A percentile compares a stretch with the other conserved stretches of the same genome.
phyloP scores from a whole-genome alignment of 495 filamentous ascomycete species.

The Pyronema omphalodes region DNA sequence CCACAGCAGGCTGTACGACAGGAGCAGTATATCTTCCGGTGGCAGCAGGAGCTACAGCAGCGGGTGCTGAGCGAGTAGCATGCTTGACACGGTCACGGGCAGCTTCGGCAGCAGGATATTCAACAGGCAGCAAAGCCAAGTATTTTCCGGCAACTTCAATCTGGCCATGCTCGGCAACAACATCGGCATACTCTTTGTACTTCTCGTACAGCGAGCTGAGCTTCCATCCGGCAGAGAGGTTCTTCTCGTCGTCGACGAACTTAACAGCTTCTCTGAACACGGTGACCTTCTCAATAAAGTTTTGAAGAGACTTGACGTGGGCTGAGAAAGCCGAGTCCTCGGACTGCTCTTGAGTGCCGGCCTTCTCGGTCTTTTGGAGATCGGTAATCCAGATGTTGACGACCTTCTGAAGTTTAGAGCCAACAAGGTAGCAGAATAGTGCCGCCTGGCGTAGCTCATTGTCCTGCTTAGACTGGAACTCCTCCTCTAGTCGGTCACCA shows the following conservation, averaged over 20 bases:
- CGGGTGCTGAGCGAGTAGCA: conserved; percentile 49
- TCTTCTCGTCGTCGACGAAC: conserved; percentile 62
- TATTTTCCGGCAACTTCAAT: conserved; percentile 77
- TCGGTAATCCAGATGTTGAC: conserved; percentile 84
- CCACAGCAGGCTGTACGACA: too few species aligned
- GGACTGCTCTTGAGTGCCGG: conserved; percentile 43
- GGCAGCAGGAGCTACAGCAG: too few species aligned
- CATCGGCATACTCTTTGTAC: conserved; percentile 92
- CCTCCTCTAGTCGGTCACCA: conserved; percentile 75
- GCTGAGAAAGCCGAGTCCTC: conserved; percentile 74
- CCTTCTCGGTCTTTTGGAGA: conserved; percentile 62
- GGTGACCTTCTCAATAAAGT: conserved; percentile 95
- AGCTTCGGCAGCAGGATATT: conserved; percentile 76
- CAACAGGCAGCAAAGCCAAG: conserved; percentile 65
- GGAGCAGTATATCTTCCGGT: too few species aligned
- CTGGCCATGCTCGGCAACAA: conserved; percentile 78
- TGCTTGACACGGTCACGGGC: conserved; percentile 72
- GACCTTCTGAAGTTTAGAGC: conserved; percentile 94
- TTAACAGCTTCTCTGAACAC: conserved; percentile 89
- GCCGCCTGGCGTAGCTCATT: conserved; percentile 59
- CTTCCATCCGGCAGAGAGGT: conserved; percentile 64
- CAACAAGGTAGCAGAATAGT: conserved; percentile 85
- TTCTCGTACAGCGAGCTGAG: conserved; percentile 76
- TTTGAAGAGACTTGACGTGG: conserved; percentile 72
- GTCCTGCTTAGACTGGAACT: conserved; percentile 31